Evolutionary conservation across 2,329 filamentous ascomycete genomes (phyloP), one percentile per base, ranked within the genome.

Genomic region (Pseudogymnoascus destructans): DNA sequence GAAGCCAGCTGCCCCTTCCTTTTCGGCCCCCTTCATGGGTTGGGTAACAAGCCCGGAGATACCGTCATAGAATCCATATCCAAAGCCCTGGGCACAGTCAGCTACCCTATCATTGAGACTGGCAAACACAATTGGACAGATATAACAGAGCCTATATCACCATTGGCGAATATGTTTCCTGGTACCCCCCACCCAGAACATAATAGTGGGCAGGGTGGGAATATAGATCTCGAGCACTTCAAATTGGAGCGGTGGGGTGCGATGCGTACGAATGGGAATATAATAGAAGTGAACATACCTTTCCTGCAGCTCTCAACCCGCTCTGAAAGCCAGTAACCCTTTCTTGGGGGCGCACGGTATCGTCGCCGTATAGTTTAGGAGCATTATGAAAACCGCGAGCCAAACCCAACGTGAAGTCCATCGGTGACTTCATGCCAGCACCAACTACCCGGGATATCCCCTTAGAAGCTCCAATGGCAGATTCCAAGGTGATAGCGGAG

Each of bases 341-440:
- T 59, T 89, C 86, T 0, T 80, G 74, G n/a, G 86, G 85, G 7
- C 88, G 79, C 0, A 95, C 83, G 1, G 84, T 91, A 1, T 88
- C 82, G 65, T 95, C 90, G 40, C 90, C 87, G 67, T 95, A 95
- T 0, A 95, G 74, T 64, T 81, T 85, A 0, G 91, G 90, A 5
- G 87, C 85, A 65, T 95, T 95, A 67, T 92, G 86, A 68, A 95
- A 95, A 0, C 91, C 91, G 69, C 86, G 87, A 0, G 90, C 86
- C 35, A 95, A 72, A 0, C 87, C 87, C 40, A 95, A 73, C 38
- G 87, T 88, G 62, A 95, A 86, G 68, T 95, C 89, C 77, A 93
- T 85, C 0, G 90, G 91, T 1, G 85, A 85, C 64, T 87, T 88
- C 60, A 92, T 76, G 4, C 87, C 81, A n/a, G 86, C 84, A 9